phyloP scores from a whole-genome alignment of 2,329 filamentous ascomycete species.

The Orbilia oligospora region DNA sequence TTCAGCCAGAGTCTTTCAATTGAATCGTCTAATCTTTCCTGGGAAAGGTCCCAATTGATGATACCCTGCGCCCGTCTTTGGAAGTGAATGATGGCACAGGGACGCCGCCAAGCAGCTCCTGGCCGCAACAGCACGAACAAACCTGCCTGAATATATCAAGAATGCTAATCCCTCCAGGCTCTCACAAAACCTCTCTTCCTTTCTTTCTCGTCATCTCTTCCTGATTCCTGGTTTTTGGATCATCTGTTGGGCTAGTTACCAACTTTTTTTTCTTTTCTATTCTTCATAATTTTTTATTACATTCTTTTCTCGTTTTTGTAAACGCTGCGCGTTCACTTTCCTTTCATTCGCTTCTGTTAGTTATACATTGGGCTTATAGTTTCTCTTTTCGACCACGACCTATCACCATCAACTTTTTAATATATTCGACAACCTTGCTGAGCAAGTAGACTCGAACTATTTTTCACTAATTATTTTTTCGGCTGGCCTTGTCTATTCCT shows the following conservation, averaged over 20 bases:
- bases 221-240: conserved; percentile 48
- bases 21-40: conserved; percentile 56
- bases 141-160: conserved; percentile 58
- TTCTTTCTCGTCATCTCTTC: conserved; percentile 62
- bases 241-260: conserved; percentile 53
- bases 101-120: conserved; percentile 50
- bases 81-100: conserved; percentile 30
- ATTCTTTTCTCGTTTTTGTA: conserved; percentile 23
- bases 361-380: conserved; percentile 43
- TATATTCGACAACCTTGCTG: conserved; percentile 49
- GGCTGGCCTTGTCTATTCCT: conserved; percentile 51
- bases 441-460: conserved; percentile 57
- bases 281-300: conserved; percentile 16
- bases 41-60: conserved; percentile 5
- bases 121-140: conserved; percentile 20
- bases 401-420: conserved; percentile 30
- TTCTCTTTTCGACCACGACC: conserved; percentile 37
- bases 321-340: conserved; percentile 60
- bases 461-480: conserved; percentile 46
- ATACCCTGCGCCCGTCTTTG: conserved; percentile 21
- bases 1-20: conserved; percentile 42
- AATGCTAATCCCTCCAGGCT: conserved; percentile 41
- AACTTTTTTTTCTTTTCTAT: conserved; percentile 43
- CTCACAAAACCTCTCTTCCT: conserved; percentile 61
- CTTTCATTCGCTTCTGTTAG: conserved; percentile 48